Evolutionary conservation across 2,329 filamentous ascomycete genomes (phyloP).

Genomic region (Neophaeococcomyces mojaviensis): DNA sequence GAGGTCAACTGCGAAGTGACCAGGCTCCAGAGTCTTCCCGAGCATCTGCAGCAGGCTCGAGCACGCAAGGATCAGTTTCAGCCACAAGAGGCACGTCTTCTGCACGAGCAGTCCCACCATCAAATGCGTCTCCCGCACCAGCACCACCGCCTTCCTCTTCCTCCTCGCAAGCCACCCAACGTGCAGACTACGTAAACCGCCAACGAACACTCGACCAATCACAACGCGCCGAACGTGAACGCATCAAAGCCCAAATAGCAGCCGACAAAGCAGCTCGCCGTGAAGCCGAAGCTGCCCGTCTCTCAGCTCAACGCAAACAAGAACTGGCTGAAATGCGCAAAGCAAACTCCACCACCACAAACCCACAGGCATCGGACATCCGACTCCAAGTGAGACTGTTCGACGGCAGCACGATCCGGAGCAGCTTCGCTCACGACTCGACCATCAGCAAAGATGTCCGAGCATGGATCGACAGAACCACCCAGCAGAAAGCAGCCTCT

Average conservation of each 20-base stretch:
- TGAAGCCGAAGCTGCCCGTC: constrained; percentile 44
- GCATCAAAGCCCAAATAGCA: constrained; percentile 68
- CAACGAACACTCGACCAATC: constrained; percentile 58
- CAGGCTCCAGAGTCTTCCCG: not conserved
- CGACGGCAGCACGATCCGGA: constrained; percentile 72
- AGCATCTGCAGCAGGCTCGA: not conserved
- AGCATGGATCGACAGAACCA: constrained; percentile 64
- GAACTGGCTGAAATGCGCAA: constrained; percentile 9
- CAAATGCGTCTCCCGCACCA: constrained; percentile 8
- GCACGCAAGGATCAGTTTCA: not conserved
- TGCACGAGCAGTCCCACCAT: not conserved
- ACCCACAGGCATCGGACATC: constrained; percentile 31
- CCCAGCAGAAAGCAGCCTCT: constrained; percentile 40
- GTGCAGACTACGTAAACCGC: constrained; percentile 26
- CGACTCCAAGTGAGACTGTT: constrained; percentile 74
- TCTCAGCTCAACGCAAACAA: constrained; percentile 25
- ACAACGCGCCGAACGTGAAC: constrained; percentile 59
- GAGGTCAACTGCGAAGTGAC: not conserved
- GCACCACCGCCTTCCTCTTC: constrained; percentile 8
- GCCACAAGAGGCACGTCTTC: not conserved
- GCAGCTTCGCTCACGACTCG: constrained; percentile 57
- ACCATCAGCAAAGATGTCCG: constrained; percentile 62
- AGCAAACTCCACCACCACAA: constrained; percentile 16
- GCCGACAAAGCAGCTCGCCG: constrained; percentile 65
- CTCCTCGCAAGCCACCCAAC: constrained; percentile 12